A percentile compares a stretch with the other conserved stretches of the same genome.
These are phyloP conservation scores for Lonicera japonica DNA, from an alignment of 129 eudicot genomes.

Conservation along the genomic window DNA sequence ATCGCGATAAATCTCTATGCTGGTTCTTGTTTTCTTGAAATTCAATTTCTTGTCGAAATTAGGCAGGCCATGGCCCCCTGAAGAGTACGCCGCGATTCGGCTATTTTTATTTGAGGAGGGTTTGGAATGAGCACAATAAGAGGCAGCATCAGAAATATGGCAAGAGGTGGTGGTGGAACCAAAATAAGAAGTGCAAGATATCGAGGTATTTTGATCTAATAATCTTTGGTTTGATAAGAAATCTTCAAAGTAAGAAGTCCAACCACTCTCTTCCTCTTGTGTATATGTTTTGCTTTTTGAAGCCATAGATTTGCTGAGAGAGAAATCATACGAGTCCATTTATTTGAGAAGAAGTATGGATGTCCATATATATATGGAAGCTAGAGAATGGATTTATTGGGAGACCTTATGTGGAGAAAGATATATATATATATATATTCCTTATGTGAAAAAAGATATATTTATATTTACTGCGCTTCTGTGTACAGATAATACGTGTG, in stretches of 20 bases:
- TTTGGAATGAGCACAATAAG: constrained; percentile 20
- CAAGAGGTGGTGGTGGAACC: constrained; percentile 1
- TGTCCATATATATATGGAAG: constrained; percentile 12
- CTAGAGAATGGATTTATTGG: constrained; percentile 8
- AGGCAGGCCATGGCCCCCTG: not conserved
- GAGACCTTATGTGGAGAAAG: not conserved
- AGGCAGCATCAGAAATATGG: constrained; percentile 62
- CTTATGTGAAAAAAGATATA: not conserved
- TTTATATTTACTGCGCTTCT: no score
- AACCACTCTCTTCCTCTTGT: constrained; percentile 67
- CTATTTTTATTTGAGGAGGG: not conserved
- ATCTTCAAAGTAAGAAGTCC: constrained; percentile 73
- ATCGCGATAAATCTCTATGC: constrained; percentile 33
- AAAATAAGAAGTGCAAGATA: no score
- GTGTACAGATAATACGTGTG: no score
- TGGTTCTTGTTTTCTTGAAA: constrained; percentile 38
- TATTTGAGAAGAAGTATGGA: no score
- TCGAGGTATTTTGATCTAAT: constrained; percentile 6
- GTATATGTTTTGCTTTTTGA: constrained; percentile 9
- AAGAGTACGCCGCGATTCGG: not conserved
- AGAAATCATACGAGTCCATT: constrained; percentile 11
- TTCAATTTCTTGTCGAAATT: constrained; percentile 34
- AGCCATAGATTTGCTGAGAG: constrained; percentile 16
- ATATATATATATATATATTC: no score
- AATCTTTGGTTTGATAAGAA: constrained; percentile 41